Base-by-base conservation (phyloP, 2,329 filamentous ascomycete genomes). In the Pseudopyrenochaeta lycopersici region DNA sequence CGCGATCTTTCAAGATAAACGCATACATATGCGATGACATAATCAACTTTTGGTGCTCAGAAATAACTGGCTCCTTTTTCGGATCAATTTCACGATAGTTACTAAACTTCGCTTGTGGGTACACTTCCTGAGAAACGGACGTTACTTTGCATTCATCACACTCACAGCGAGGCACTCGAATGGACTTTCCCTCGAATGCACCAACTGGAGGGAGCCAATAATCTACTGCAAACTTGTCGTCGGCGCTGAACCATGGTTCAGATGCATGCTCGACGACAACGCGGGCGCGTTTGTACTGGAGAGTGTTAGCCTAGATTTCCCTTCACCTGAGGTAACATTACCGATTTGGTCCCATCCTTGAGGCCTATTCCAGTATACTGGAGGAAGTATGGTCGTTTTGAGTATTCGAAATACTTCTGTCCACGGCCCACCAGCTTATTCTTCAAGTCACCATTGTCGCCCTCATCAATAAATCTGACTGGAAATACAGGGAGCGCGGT, bases 1-100 rank as follows among this genome's bases (percentile, higher is more conserved):
- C 17, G 10, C 50, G 50, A 35, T 54, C 51, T 7, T 48, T 54
- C 4, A 58, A 39, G 1, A 57, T n/a, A 20, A 53, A 57, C 2
- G 45, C 46, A 29, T 41, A 57, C 42, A 57, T 57, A 7, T 53
- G 49, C 11, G 49, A 53, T 4, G 35, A n/a, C 14, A 53, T n/a
- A 6, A 57, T 11, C 11, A 29, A 18, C 14, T 46, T 46, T 33
- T 57, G 49, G 14, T 57, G 49, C 2, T 46, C 40, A 1, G 40
- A 17, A 11, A 42, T 7, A 14, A n/a, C n/a, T n/a, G 27, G 35
- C 7, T 12, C 17, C 14, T 18, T 21, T 6, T 30, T 43, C 14
- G 40, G 40, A 18, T 23, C 21, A 9, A 43, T 43, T 7, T 20
- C 2, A 30, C 14, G n/a, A 30, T 41, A 39, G 35, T 43, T 14